phyloP scores from a whole-genome alignment of 495 filamentous ascomycete species.

The Aspergillus biplanus region DNA sequence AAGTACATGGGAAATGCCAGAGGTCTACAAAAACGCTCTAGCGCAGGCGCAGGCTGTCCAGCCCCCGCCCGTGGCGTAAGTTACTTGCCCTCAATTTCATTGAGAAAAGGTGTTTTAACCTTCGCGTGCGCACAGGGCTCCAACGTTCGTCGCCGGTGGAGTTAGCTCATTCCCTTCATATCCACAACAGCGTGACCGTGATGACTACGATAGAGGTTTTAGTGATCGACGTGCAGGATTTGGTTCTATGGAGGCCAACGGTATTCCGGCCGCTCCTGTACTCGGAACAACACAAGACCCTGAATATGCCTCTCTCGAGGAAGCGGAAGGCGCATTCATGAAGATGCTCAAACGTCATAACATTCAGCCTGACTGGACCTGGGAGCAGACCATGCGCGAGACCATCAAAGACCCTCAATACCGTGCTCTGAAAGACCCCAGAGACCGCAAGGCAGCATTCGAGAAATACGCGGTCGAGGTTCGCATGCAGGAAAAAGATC shows the following conservation, averaged over 20 bases:
- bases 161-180: conserved; percentile 57
- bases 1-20: conserved; percentile 95
- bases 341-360: conserved; percentile 85
- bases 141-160: conserved; percentile 70
- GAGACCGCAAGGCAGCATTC: conserved; percentile 88
- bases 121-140: conserved; percentile 46
- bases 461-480: conserved; percentile 94
- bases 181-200: conserved; percentile 51
- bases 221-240: conserved; percentile 71
- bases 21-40: conserved; percentile 74
- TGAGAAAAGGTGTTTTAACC: conserved; percentile 28
- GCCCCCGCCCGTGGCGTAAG: conserved; percentile 63
- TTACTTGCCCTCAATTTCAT: conserved; percentile 22
- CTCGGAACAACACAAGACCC: conserved; percentile 72
- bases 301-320: conserved; percentile 82
- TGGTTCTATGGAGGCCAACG: conserved; percentile 56
- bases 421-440: conserved; percentile 90
- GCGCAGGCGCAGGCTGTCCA: conserved; percentile 56
- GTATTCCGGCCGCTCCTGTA: conserved; percentile 59
- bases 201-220: conserved; percentile 62
- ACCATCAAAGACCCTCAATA: conserved; percentile 95
- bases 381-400: conserved; percentile 85
- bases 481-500: conserved; percentile 90
- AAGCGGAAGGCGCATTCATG: conserved; percentile 91
- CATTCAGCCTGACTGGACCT: conserved; percentile 88